These are phyloP conservation scores for Candida nonsorbophila DNA, from an alignment of 805 yeast species.

Conservation along the genomic window DNA sequence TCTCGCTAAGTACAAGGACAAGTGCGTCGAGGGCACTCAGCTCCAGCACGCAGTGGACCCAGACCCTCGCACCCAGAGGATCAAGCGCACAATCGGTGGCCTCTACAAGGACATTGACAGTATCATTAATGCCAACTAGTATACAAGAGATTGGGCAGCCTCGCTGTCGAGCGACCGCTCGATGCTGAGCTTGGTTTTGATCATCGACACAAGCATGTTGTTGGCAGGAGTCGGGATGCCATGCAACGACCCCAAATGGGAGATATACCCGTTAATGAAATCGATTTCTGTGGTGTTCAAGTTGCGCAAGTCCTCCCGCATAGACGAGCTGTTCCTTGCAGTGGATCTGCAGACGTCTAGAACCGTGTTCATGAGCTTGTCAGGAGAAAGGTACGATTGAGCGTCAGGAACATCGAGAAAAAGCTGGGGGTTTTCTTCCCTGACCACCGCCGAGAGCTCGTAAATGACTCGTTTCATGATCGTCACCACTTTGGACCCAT, in stretches of 20 bases:
- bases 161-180: conserved; percentile 20
- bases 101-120: not conserved
- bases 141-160: conserved; percentile 1
- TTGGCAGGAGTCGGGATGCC: conserved; percentile 44
- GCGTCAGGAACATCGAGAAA: conserved; percentile 22
- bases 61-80: too few relatives aligned
- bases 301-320: conserved; percentile 61
- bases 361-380: conserved; percentile 28
- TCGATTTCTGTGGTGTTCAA: conserved; percentile 69
- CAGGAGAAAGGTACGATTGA: conserved; percentile 21
- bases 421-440: conserved; percentile 20
- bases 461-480: conserved; percentile 37
- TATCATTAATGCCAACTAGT: not conserved
- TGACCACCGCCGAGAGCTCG: conserved; percentile 43
- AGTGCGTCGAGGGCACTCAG: too few relatives aligned
- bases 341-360: conserved; percentile 30
- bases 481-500: conserved; percentile 24
- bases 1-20: too few relatives aligned
- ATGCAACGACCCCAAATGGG: conserved; percentile 44
- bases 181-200: conserved; percentile 32
- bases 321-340: conserved; percentile 58
- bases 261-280: conserved; percentile 79
- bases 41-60: too few relatives aligned
- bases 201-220: conserved; percentile 39
- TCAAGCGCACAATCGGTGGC: not conserved